phyloP scores from a whole-genome alignment of 2,329 filamentous ascomycete species.

The Cercospora sp. region DNA sequence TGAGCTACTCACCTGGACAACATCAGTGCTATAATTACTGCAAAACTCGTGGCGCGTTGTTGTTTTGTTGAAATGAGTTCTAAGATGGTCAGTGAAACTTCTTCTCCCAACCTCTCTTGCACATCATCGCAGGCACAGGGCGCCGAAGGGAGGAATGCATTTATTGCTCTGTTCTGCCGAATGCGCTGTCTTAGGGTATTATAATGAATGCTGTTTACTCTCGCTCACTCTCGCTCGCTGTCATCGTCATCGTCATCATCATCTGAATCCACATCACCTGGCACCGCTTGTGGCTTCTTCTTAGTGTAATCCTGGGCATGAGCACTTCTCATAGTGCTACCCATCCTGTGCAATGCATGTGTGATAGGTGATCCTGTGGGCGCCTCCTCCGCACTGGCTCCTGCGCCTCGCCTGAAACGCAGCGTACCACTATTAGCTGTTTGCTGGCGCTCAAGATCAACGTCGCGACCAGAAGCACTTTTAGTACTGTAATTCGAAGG shows the following conservation, averaged over 20 bases:
- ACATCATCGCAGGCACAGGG: not conserved
- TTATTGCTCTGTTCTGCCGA: not conserved
- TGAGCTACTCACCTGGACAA: not conserved
- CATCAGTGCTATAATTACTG: not conserved
- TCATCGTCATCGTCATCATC: constrained; percentile 23
- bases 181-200: not conserved
- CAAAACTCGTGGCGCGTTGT: not conserved
- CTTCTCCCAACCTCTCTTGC: not conserved
- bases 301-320: constrained; percentile 21
- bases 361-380: constrained; percentile 19
- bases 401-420: constrained; percentile 8
- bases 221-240: constrained; percentile 9
- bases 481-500: constrained; percentile 2
- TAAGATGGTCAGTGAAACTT: not conserved
- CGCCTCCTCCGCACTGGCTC: constrained; percentile 8
- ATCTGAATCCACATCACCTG: constrained; percentile 6
- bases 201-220: constrained; percentile 3
- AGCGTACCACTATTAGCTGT: constrained; percentile 12
- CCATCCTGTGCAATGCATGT: constrained; percentile 22
- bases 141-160: not conserved
- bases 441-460: constrained; percentile 16
- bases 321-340: constrained; percentile 20
- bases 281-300: constrained; percentile 16
- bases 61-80: not conserved
- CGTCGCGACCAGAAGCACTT: constrained; percentile 9